Evolutionary conservation across 2,329 filamentous ascomycete species (phyloP).

Genomic region (Ascosphaera aggregata): DNA sequence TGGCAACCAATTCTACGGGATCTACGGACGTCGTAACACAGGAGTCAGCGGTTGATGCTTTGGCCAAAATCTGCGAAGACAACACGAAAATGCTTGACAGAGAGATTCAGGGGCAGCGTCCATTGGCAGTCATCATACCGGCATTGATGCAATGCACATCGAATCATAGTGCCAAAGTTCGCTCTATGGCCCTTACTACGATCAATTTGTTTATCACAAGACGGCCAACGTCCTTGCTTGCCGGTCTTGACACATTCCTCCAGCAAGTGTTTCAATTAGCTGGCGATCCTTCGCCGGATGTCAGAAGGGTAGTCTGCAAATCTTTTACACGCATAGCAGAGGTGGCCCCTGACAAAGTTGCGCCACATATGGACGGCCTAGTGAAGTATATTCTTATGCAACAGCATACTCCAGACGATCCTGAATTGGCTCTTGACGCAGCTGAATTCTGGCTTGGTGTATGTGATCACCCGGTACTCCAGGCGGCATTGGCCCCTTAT

Average conservation of each 20-base stretch:
- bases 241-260: constrained; percentile 59
- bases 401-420: constrained; percentile 58
- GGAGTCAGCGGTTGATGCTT: constrained; percentile 79
- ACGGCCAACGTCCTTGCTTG: constrained; percentile 59
- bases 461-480: constrained; percentile 64
- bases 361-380: constrained; percentile 66
- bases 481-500: constrained; percentile 51
- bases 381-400: constrained; percentile 87
- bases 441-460: constrained; percentile 95
- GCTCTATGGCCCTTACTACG: constrained; percentile 53
- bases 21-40: constrained; percentile 48
- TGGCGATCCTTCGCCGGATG: constrained; percentile 52
- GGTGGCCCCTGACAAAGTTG: constrained; percentile 68
- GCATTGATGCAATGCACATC: constrained; percentile 74
- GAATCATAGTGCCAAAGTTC: constrained; percentile 51
- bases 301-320: constrained; percentile 79
- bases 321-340: constrained; percentile 85
- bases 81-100: constrained; percentile 68
- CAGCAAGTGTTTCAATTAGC: constrained; percentile 64
- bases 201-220: constrained; percentile 84
- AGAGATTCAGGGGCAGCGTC: constrained; percentile 71
- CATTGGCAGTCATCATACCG: constrained; percentile 69
- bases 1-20: constrained; percentile 51
- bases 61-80: constrained; percentile 93
- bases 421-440: constrained; percentile 78